Conservation (phyloP, 108 stramenopile species). For the Nitzschia sp. region DNA sequence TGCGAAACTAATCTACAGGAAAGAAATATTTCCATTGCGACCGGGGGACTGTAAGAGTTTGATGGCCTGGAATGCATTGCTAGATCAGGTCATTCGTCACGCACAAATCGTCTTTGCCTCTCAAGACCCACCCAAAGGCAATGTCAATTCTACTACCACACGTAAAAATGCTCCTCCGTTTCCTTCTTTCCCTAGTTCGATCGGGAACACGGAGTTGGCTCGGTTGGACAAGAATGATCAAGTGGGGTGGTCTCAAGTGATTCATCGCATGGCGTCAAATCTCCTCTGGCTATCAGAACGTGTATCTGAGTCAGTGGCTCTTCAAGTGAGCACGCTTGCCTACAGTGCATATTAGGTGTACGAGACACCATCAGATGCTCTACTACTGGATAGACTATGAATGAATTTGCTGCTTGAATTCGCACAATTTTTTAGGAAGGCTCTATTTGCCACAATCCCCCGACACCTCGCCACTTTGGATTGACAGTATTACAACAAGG, state of each 20-base stretch:
- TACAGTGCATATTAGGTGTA: slow-evolving; percentile 12
- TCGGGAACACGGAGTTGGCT: slow-evolving; percentile 41
- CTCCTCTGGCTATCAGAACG: slow-evolving; percentile 51
- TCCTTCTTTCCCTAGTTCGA: slow-evolving; percentile 33
- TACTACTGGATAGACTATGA: no score
- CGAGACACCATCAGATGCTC: no score
- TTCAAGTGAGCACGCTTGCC: slow-evolving; percentile 26
- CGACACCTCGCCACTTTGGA: no score
- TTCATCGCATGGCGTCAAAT: slow-evolving; percentile 54
- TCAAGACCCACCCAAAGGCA: slow-evolving; percentile 1
- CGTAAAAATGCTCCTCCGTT: slow-evolving; percentile 31
- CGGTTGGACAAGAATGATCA: slow-evolving; percentile 40
- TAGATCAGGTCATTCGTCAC: slow-evolving; percentile 46
- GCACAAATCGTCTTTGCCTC: slow-evolving; percentile 11
- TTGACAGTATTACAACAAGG: no score
- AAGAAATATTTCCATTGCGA: slow-evolving; percentile 34
- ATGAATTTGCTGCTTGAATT: no score
- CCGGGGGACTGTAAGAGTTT: slow-evolving; percentile 41
- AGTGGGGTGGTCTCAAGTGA: slow-evolving; percentile 47
- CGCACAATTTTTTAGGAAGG: no score
- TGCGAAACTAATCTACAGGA: slow-evolving; percentile 56
- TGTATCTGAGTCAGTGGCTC: slow-evolving; percentile 25
- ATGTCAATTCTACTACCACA: not conserved
- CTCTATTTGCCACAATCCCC: no score
- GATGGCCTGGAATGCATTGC: slow-evolving; percentile 51